Percentiles rank a stretch among this genome's conserved stretches.
phyloP scores from a whole-genome alignment of 2,329 filamentous ascomycete genomes.

The Talaromyces amestolkiae region DNA sequence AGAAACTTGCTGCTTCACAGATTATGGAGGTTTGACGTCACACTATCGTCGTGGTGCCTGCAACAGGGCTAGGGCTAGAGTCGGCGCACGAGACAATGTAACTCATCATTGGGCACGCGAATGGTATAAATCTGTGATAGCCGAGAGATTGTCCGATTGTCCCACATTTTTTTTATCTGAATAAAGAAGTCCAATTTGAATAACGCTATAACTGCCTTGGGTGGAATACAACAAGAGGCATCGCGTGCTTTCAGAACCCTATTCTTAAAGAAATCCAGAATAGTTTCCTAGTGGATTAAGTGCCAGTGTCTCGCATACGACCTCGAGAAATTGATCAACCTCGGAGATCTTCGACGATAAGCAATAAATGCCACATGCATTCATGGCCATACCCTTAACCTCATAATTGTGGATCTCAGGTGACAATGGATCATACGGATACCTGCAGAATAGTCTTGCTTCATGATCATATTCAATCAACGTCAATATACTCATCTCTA shows the following conservation, averaged over 20 bases:
- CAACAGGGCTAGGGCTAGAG: background rate
- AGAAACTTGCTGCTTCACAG: background rate
- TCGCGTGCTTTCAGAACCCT: constrained; percentile 1
- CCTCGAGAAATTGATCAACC: background rate
- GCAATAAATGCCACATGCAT: background rate
- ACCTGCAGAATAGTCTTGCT: background rate
- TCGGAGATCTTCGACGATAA: background rate
- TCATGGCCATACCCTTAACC: background rate
- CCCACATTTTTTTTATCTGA: background rate
- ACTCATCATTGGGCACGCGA: background rate
- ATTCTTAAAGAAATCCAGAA: background rate
- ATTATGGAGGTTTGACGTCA: constrained; percentile 13
- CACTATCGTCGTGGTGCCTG: background rate
- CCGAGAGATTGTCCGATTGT: background rate
- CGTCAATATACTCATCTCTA: constrained; percentile 5
- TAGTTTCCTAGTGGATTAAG: no score
- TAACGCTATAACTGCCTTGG: background rate
- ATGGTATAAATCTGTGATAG: background rate
- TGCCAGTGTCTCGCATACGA: background rate
- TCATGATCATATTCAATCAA: background rate
- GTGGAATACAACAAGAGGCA: background rate
- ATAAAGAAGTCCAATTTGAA: no score
- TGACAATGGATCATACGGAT: background rate
- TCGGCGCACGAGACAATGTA: background rate
- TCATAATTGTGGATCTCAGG: background rate